phyloP scores from a whole-genome alignment of 208 protist genomes.

The Trypanosoma mega region DNA sequence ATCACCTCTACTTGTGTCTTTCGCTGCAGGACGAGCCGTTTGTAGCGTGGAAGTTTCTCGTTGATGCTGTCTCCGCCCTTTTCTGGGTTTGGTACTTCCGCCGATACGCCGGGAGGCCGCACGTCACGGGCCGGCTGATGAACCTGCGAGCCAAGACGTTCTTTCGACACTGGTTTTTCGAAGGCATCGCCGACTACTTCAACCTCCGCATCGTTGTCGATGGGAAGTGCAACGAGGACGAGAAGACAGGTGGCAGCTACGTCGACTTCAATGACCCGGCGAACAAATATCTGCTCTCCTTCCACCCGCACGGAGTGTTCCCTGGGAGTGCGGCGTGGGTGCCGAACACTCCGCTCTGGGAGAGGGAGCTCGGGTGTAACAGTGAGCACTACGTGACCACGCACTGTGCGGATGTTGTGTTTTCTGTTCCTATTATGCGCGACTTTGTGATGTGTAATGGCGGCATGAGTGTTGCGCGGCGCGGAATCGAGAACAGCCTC shows the following conservation, averaged over 20 bases:
- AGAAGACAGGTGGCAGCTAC: neutral
- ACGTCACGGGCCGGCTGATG: slow-evolving; percentile 54
- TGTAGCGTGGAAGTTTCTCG: slow-evolving; percentile 32
- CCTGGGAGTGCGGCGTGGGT: slow-evolving; percentile 48
- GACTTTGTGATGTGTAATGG: slow-evolving; percentile 49
- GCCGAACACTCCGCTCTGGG: slow-evolving; percentile 42
- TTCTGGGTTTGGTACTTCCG: slow-evolving; percentile 74
- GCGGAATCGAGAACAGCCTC: slow-evolving; percentile 48
- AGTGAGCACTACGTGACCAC: slow-evolving; percentile 35
- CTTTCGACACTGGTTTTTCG: slow-evolving; percentile 59
- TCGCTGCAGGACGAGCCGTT: slow-evolving; percentile 35
- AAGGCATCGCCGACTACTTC: slow-evolving; percentile 63
- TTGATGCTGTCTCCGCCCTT: slow-evolving; percentile 37
- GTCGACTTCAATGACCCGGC: slow-evolving; percentile 51
- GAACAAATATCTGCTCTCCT: slow-evolving; percentile 73
- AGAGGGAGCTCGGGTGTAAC: slow-evolving; percentile 36
- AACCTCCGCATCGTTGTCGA: slow-evolving; percentile 38
- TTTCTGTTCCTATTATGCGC: slow-evolving; percentile 62
- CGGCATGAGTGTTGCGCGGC: slow-evolving; percentile 42
- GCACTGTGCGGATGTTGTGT: slow-evolving; percentile 63
- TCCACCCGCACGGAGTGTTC: slow-evolving; percentile 78
- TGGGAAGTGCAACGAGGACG: neutral
- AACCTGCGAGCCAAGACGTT: slow-evolving; percentile 31
- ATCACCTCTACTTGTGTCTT: slow-evolving; percentile 63
- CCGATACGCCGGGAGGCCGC: slow-evolving; percentile 50